Evolutionary conservation across 2,329 filamentous ascomycete genomes (phyloP), one percentile per base, ranked within the genome.

Genomic region (Epichloe baconii): DNA sequence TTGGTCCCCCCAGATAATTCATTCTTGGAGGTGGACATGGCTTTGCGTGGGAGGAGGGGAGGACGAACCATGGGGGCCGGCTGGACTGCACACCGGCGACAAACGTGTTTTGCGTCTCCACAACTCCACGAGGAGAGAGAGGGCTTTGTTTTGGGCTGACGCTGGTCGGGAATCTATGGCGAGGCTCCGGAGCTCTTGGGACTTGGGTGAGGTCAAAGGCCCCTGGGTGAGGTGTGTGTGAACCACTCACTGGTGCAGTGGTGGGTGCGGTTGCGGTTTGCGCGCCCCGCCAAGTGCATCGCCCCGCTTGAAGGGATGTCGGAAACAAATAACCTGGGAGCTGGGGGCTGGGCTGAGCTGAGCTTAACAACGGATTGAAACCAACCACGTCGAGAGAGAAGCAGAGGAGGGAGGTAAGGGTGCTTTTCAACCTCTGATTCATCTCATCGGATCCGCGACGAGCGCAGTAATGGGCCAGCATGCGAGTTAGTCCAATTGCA

Each of bases 401-500:
- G 26, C 26, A 31, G 8, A 10, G 26, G 26, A 31, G 26, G 26
- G 26, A 31, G 26, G 26, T 31, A 10, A 31, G 26, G 26, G 26
- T 31, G 26, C 26, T 31, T 31, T 31, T 10, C 26, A 10, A 31
- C 8, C 26, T 31, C 26, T 31, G 26, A 31, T 31, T 11, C 3
- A 11, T 31, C 26, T 31, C 26, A 31, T 31, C 26, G 8, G 26
- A 11, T 11, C 26, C 26, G 26, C 26, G 10, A 37, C 19, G 7
- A 44, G 11, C 21, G 11, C 21, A 21, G 12, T 21, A 15, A 50
- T 42, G 35, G 31, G 41, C 23, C 38, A 52, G 17, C 12, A 68
- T 68, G 66, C 62, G 61, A 53, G 58, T 59, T 43, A 57, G 55
- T 41, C 53, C 53, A 54, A 58, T 75, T 48, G 62, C 70, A 2